phyloP scores from a whole-genome alignment of 345 rosid genomes.

The rapeseed (Brassica napus) region Da-Ae NC_063440.1:15729501-15730000 shows the following conservation, averaged over 20 bases:
- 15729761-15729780: not conserved
- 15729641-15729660: not conserved
- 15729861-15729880: not conserved
- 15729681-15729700: not conserved
- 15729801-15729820: no score
- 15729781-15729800: not conserved
- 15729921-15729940: slow-evolving; percentile 49
- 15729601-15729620: not conserved
- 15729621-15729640: not conserved
- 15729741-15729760: not conserved
- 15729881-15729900: not conserved
- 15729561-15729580: no score
- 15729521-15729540: no score
- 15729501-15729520: no score
- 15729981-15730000: slow-evolving; percentile 50
- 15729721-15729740: not conserved
- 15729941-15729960: slow-evolving; percentile 78
- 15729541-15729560: no score
- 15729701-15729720: not conserved
- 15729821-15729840: not conserved
- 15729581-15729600: no score
- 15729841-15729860: not conserved
- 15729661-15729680: not conserved
- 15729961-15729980: slow-evolving; percentile 62
- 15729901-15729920: slow-evolving; percentile 27